phyloP scores from a whole-genome alignment of 2,329 filamentous ascomycete genomes.

The Massarina eburnea region DNA sequence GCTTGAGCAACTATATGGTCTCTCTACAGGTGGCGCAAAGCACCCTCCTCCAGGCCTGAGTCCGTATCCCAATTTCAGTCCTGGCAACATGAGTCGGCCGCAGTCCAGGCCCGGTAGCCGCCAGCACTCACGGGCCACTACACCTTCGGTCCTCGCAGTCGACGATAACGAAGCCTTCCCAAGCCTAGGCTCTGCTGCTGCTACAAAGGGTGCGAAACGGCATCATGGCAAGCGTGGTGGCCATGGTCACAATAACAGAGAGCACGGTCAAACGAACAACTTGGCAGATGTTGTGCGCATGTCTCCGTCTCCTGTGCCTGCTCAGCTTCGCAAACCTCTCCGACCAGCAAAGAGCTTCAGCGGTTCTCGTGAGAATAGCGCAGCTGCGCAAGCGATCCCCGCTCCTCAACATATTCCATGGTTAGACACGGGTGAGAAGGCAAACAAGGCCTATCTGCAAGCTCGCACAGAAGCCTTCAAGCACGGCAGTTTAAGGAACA shows the following conservation, averaged over 20 bases:
- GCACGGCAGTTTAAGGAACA: conserved; percentile 93
- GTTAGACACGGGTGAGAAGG: conserved; percentile 88
- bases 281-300: conserved; percentile 94
- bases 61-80: conserved; percentile 61
- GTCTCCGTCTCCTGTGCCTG: conserved; percentile 79
- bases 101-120: conserved; percentile 84
- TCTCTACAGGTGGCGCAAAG: conserved; percentile 34
- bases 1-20: conserved; percentile 47
- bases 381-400: conserved; percentile 79
- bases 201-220: conserved; percentile 78
- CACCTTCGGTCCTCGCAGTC: conserved; percentile 71
- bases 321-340: conserved; percentile 59
- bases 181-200: conserved; percentile 74
- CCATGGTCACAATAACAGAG: conserved; percentile 63
- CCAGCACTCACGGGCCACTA: conserved; percentile 66
- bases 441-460: conserved; percentile 93
- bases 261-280: conserved; percentile 63
- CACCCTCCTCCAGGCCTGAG: conserved; percentile 72
- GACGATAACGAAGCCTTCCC: conserved; percentile 97
- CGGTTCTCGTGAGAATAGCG: conserved; percentile 73
- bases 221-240: conserved; percentile 89
- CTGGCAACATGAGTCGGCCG: conserved; percentile 59
- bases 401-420: conserved; percentile 92
- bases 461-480: conserved; percentile 95
- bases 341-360: conserved; percentile 68